phyloP scores from a whole-genome alignment of 2,329 filamentous ascomycete species.

The Ceratocystis variospora region DNA sequence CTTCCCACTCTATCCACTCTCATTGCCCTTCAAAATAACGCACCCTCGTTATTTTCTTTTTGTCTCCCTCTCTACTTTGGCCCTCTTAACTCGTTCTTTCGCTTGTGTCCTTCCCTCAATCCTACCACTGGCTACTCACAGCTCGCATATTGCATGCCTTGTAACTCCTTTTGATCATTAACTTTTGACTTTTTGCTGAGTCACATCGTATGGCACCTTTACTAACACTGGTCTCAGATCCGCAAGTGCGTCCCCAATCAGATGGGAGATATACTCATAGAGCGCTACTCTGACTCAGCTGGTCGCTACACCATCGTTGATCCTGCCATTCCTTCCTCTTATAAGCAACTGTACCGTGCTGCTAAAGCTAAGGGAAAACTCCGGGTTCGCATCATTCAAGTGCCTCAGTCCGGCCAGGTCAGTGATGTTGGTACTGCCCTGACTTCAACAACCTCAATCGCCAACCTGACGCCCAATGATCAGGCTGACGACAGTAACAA shows the following conservation, averaged over 20 bases:
- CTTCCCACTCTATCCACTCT: neutral
- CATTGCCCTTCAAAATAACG: neutral
- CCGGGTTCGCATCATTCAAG: slow-evolving; percentile 56
- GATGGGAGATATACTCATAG: slow-evolving; percentile 45
- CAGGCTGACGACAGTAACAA: neutral
- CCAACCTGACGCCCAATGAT: neutral
- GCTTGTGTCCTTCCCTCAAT: neutral
- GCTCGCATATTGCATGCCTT: too few species aligned
- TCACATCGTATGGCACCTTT: too few species aligned
- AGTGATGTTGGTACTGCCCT: neutral
- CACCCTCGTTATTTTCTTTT: neutral
- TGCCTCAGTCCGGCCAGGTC: neutral
- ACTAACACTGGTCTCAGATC: slow-evolving; percentile 37
- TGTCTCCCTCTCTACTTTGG: neutral
- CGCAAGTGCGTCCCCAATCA: slow-evolving; percentile 54
- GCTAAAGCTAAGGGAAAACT: slow-evolving; percentile 98
- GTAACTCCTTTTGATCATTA: too few species aligned
- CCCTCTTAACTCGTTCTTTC: neutral
- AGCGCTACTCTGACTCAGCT: slow-evolving; percentile 92
- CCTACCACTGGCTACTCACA: neutral
- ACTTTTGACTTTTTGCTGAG: slow-evolving; percentile 20
- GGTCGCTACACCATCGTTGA: slow-evolving; percentile 41
- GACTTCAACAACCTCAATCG: neutral
- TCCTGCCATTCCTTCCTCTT: slow-evolving; percentile 33
- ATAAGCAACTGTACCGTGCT: slow-evolving; percentile 92